phyloP scores from a whole-genome alignment of 2,329 filamentous ascomycete genomes.

The Colletotrichum spaethianum region DNA sequence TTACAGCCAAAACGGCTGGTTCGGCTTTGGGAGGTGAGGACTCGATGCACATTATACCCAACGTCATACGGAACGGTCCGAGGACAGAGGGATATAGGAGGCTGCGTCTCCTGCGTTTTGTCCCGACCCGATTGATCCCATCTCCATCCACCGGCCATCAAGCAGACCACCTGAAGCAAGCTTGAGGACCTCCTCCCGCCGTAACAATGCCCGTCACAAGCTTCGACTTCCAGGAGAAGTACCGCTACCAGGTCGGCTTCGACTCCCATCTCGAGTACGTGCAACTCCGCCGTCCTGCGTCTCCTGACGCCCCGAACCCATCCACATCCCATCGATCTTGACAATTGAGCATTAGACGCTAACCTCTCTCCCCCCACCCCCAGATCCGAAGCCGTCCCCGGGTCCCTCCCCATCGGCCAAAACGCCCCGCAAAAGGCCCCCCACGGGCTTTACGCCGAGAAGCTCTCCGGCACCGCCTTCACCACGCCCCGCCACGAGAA shows the following conservation, averaged over 20 bases:
- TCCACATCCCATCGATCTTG: background rate
- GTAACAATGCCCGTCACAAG: slow-evolving; percentile 64
- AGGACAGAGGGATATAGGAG: background rate
- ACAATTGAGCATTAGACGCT: background rate
- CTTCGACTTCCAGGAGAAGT: slow-evolving; percentile 68
- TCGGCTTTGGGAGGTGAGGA: slow-evolving; percentile 27
- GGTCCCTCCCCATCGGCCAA: slow-evolving; percentile 79
- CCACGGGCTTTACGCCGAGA: slow-evolving; percentile 86
- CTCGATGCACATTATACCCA: slow-evolving; percentile 2
- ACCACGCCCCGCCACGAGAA: slow-evolving; percentile 79
- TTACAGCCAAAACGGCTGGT: slow-evolving; percentile 1
- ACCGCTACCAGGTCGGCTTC: slow-evolving; percentile 86
- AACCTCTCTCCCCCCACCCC: background rate
- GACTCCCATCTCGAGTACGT: slow-evolving; percentile 81
- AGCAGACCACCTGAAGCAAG: background rate
- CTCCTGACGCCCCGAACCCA: background rate
- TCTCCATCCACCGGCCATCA: background rate
- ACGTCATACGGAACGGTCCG: slow-evolving; percentile 27
- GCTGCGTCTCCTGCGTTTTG: background rate
- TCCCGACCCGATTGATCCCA: background rate
- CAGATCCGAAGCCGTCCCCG: slow-evolving; percentile 83
- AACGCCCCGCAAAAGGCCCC: slow-evolving; percentile 89
- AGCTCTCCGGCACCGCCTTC: slow-evolving; percentile 80
- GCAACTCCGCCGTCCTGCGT: background rate
- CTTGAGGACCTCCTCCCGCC: background rate